Percentiles rank a stretch among this genome's conserved stretches.
Conservation (phyloP, 495 filamentous ascomycete species). For the Thermochaetoides thermophila region DNA sequence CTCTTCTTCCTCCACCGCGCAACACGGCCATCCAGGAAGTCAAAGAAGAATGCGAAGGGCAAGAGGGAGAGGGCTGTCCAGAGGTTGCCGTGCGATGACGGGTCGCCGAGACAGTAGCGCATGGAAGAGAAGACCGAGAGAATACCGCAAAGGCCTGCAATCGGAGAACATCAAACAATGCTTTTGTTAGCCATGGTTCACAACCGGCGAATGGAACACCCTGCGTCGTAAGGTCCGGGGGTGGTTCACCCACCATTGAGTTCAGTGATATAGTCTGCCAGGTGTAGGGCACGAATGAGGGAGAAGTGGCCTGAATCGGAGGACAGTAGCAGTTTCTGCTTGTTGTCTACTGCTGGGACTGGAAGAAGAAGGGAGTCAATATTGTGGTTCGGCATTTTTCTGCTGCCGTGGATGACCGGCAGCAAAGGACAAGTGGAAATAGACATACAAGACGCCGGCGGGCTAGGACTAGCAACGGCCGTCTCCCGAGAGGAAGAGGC, state of each 20-base stretch:
- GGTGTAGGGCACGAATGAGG: constrained; percentile 64
- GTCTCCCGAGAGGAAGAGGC: too few relatives aligned
- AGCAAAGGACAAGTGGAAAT: too few relatives aligned
- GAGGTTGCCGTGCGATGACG: constrained; percentile 46
- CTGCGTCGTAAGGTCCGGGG: background rate
- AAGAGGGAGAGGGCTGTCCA: constrained; percentile 77
- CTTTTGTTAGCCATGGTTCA: background rate
- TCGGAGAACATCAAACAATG: too few relatives aligned
- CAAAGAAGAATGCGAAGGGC: constrained; percentile 91
- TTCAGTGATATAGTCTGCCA: constrained; percentile 91
- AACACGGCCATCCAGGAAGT: constrained; percentile 95
- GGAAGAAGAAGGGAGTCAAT: too few relatives aligned
- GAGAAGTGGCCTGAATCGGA: constrained; percentile 59
- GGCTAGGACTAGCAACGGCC: too few relatives aligned
- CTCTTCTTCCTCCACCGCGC: constrained; percentile 92
- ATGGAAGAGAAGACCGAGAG: constrained; percentile 94
- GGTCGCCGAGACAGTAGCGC: constrained; percentile 76
- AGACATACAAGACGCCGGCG: constrained; percentile 23
- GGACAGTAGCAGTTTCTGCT: constrained; percentile 73
- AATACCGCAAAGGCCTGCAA: constrained; percentile 61
- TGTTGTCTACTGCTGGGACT: constrained; percentile 59
- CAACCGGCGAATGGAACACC: too few relatives aligned
- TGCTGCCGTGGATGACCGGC: too few relatives aligned
- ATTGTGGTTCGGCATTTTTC: too few relatives aligned
- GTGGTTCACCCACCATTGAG: constrained; percentile 57